Conservation (phyloP, 2,329 filamentous ascomycete species). For the Septoria linicola region DNA sequence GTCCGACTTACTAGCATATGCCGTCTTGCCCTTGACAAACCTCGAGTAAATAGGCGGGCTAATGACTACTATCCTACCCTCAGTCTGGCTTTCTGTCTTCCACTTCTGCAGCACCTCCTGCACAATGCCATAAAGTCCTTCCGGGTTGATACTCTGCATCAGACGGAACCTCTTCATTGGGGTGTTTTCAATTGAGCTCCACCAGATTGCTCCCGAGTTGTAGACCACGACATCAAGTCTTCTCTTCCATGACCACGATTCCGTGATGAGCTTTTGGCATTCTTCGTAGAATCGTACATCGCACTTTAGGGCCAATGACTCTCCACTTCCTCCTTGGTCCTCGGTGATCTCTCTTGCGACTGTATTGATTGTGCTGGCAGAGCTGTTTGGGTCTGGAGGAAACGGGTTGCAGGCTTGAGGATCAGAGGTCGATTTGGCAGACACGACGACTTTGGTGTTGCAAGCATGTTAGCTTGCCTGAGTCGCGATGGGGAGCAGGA, state of each 20-base stretch:
- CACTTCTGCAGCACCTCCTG: constrained; percentile 66
- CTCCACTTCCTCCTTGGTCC: constrained; percentile 51
- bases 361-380: constrained; percentile 73
- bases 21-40: constrained; percentile 83
- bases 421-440: constrained; percentile 72
- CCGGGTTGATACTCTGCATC: constrained; percentile 72
- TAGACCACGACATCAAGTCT: constrained; percentile 74
- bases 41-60: constrained; percentile 81
- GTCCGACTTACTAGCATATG: constrained; percentile 60
- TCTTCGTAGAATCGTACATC: constrained; percentile 67
- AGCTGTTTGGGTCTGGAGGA: constrained; percentile 74
- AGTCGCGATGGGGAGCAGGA: not conserved
- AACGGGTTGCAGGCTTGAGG: constrained; percentile 58
- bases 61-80: constrained; percentile 70
- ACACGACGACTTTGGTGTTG: constrained; percentile 62
- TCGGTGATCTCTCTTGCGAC: constrained; percentile 71
- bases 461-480: constrained; percentile 3
- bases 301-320: constrained; percentile 65
- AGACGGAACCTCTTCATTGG: constrained; percentile 54
- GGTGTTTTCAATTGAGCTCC: constrained; percentile 67
- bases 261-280: constrained; percentile 59
- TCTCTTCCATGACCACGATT: constrained; percentile 56
- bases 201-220: constrained; percentile 81
- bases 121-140: constrained; percentile 71
- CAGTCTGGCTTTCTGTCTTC: constrained; percentile 43